Evolutionary conservation across 257 asterid species (phyloP), one percentile per base, ranked within the genome.

Genomic region (Gardenia jasminoides): DNA sequence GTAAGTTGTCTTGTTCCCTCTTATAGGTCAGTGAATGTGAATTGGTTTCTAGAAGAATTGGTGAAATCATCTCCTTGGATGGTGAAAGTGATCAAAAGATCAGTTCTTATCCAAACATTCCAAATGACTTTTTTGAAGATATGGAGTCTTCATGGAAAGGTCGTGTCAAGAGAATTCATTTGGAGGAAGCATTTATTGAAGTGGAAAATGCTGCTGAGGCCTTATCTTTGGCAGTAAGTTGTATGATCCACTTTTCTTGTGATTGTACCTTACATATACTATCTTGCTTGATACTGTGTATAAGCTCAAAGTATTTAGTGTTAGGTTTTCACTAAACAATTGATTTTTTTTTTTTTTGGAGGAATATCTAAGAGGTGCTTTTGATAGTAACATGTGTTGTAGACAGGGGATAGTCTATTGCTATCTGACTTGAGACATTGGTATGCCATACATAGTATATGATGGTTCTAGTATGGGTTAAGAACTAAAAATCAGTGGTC

Each of bases 121-220:
- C 98, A 12, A 84, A 83, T 74, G 97, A 90, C 64, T 95, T 95
- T 83, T 93, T 93, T 70, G 94, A 90, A 84, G 97, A 91, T 83
- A 90, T 91, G 93, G 98, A 95, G 84, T 86, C 90, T n/a, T 86
- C 94, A 46, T 95, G 99, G 99, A 95, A 95, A 88, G 93, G 98
- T 44, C 99, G 99, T 81, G 93, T 95, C 70, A 95, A 93, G 88
- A 87, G 96, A 87, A 85, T 95, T 81, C 98, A 95, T 89, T 83
- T 95, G 77, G 96, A 85, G 85, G 93, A 92, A 80, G 97, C 88
- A 78, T 90, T 83, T 86, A 85, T 91, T 19, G 93, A 93, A 85
- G 97, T 92, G 68, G 97, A 91, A 75, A 88, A 85, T 79, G 97
- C 98, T 70, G 92, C 94, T 3, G 70, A 88, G 85, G 96, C 93